These are phyloP conservation scores for Irpex rosettiformis DNA, from an alignment of 1,284 basidiomycete genomes.

Conservation along the genomic window DNA sequence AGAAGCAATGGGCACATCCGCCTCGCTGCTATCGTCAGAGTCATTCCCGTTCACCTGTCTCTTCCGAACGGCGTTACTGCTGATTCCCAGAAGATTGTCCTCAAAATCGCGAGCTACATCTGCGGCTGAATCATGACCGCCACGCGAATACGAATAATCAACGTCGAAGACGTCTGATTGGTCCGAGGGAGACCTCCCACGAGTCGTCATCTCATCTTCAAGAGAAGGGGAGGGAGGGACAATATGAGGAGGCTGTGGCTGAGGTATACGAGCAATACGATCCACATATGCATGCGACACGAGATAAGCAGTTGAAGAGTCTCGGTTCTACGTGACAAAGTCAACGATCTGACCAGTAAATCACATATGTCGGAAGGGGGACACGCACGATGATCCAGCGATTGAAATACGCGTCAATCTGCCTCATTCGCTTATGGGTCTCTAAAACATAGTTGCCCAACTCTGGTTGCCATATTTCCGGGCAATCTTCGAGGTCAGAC, in stretches of 20 bases:
- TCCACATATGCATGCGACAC: constrained; percentile 64
- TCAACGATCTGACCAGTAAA: background rate
- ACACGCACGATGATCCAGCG: constrained; percentile 52
- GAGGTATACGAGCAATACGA: constrained; percentile 62
- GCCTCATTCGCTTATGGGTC: constrained; percentile 66
- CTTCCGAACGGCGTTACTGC: constrained; percentile 40
- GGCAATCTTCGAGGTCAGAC: constrained; percentile 75
- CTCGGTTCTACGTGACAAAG: constrained; percentile 54
- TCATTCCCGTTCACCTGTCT: constrained; percentile 41
- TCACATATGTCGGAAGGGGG: constrained; percentile 1
- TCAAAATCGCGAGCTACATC: constrained; percentile 42
- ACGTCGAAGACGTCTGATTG: constrained; percentile 23
- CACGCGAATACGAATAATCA: constrained; percentile 21
- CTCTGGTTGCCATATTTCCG: constrained; percentile 69
- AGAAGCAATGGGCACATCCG: constrained; percentile 34
- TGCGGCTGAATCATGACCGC: constrained; percentile 30
- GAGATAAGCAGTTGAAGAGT: constrained; percentile 52
- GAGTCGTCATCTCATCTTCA: constrained; percentile 36
- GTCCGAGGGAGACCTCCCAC: constrained; percentile 18
- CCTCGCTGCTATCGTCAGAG: constrained; percentile 56
- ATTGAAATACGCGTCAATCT: constrained; percentile 71
- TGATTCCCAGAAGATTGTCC: constrained; percentile 34
- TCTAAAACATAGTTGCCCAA: constrained; percentile 65
- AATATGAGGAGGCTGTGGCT: constrained; percentile 44
- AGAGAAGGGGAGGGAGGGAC: constrained; percentile 29